These are phyloP conservation scores for Ustilago xerochloae DNA, from an alignment of 1,284 basidiomycete species.

Conservation along the genomic window DNA sequence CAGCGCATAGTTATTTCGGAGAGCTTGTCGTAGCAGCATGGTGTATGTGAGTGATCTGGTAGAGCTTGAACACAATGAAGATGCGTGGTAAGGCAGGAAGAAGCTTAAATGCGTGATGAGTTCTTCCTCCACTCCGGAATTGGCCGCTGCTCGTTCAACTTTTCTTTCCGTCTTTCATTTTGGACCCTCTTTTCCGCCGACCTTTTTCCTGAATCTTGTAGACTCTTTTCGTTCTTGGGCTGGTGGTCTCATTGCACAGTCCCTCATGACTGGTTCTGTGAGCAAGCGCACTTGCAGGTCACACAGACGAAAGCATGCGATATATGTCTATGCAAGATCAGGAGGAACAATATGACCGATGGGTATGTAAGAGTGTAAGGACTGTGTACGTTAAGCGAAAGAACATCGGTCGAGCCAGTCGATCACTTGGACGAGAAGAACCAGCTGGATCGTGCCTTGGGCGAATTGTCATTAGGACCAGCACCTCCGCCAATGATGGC, in stretches of 20 bases:
- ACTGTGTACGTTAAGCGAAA: no score
- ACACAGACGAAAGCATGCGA: not conserved
- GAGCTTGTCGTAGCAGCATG: slow-evolving; percentile 39
- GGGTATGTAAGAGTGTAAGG: slow-evolving; percentile 13
- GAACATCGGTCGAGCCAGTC: no score
- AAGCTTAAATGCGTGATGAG: not conserved
- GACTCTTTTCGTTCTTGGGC: not conserved
- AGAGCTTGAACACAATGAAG: no score
- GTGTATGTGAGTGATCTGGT: not conserved
- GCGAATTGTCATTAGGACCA: slow-evolving; percentile 45
- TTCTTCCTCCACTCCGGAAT: slow-evolving; percentile 35
- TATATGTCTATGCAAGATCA: slow-evolving; percentile 8
- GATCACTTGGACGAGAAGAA: slow-evolving; percentile 59
- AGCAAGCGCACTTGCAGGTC: not conserved
- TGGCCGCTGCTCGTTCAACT: slow-evolving; percentile 24
- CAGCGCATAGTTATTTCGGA: slow-evolving; percentile 32
- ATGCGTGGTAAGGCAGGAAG: not conserved
- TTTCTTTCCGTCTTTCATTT: slow-evolving; percentile 1
- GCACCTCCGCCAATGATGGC: slow-evolving; percentile 20
- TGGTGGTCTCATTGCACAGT: no score
- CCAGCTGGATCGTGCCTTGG: slow-evolving; percentile 56
- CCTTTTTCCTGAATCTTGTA: not conserved
- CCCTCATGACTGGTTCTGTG: not conserved
- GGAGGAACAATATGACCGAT: slow-evolving; percentile 2
- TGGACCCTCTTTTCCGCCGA: not conserved